These are phyloP conservation scores for Stylonectria norvegica DNA, from an alignment of 2,329 filamentous ascomycete genomes.

Conservation along the genomic window DNA sequence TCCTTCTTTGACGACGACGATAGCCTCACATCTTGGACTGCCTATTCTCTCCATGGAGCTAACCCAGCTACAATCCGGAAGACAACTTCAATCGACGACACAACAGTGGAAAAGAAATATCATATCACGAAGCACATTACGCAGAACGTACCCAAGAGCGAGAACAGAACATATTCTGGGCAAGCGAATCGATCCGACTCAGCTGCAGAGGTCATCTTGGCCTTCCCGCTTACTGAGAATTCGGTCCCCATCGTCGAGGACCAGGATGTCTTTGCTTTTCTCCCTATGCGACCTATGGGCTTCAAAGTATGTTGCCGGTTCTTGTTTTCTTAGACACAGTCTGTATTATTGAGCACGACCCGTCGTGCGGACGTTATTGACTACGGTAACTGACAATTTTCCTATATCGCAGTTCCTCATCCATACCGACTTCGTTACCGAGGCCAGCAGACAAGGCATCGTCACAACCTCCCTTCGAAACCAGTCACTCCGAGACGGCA, in stretches of 20 bases:
- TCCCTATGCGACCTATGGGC: constrained; percentile 40
- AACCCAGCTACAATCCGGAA: constrained; percentile 10
- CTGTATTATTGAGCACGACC: no score
- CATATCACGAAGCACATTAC: constrained; percentile 30
- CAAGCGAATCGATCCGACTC: constrained; percentile 25
- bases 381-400: no score
- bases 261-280: constrained; percentile 45
- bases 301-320: constrained; percentile 41
- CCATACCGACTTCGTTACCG: constrained; percentile 48
- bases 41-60: constrained; percentile 9
- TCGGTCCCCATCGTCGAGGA: constrained; percentile 33
- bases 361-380: no score
- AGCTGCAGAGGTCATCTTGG: constrained; percentile 39
- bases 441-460: constrained; percentile 43
- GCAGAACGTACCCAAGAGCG: constrained; percentile 29
- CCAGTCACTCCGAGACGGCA: constrained; percentile 27
- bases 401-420: constrained; percentile 40
- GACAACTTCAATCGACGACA: neutral
- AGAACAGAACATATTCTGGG: constrained; percentile 33
- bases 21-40: constrained; percentile 3
- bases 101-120: constrained; percentile 12
- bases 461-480: constrained; percentile 38
- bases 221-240: constrained; percentile 40
- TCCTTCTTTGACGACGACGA: constrained; percentile 24
- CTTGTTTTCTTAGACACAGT: no score